Evolutionary conservation across 768 basidiomycete species (phyloP), one percentile per base, ranked within the genome.

Genomic region (Obba rivulosa): DNA sequence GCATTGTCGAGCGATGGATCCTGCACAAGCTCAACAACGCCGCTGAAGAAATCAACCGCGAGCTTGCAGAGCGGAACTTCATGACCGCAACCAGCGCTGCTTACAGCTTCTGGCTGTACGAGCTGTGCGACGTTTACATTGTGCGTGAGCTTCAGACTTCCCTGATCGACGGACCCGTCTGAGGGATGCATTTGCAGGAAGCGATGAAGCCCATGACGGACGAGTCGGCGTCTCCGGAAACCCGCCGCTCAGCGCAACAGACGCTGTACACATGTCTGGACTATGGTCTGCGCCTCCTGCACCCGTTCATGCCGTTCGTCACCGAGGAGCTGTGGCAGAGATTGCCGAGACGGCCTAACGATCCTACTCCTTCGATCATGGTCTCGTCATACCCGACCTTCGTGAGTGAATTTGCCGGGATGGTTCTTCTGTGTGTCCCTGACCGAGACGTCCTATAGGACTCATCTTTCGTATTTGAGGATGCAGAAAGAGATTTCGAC

Each of bases 261-360:
- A 98, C 95, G 0, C 71, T 99, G 34, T 96, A 97, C 67, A 94
- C 87, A 7, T 95, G 92, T 64, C 77, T 99, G 35, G 96, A 99
- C 58, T 69, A 84, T 51, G 96, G 94, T 9, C 74, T 99, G 45
- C 82, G 86, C 17, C 74, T 99, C 2, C 74, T 98, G 1, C 96
- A 98, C 66, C 96, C 96, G 0, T 93, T 98, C 72, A 99, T 98
- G 96, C 96, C 96, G 1, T 99, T 88, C 66, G 90, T 99, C 25
- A 97, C 96, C 3, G 96, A 99, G 69, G 96, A 98, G 66, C 72
- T 99, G 10, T 99, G 96, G 96, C 96, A 99, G 65, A 81, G 96
- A 23, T 73, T 99, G 2, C 93, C 94, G 0, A 76, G 94, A 16
- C 74, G 93, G 51, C 81, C 85, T 1, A 85, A 84, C 35, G 93